These are phyloP conservation scores for Thraustochytrium striatum DNA, from an alignment of 352 stramenopile genomes.

Conservation along the genomic window DNA sequence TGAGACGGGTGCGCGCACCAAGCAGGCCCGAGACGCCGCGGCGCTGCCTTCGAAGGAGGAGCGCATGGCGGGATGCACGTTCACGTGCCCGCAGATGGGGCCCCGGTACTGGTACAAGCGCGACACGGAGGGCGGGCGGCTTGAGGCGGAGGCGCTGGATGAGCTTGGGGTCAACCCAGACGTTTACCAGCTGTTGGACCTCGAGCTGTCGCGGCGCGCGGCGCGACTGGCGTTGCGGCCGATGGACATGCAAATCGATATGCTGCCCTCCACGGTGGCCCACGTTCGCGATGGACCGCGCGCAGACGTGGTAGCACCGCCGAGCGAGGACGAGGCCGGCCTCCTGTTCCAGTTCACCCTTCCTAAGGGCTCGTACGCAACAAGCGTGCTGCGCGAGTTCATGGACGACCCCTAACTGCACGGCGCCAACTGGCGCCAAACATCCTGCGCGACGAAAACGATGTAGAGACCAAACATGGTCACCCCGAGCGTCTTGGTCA, in stretches of 20 bases:
- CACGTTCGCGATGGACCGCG: background rate
- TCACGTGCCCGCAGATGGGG: conserved; percentile 25
- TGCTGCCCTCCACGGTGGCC: background rate
- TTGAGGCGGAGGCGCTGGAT: background rate
- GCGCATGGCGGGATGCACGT: background rate
- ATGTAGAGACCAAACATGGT: conserved; percentile 57
- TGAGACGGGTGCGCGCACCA: background rate
- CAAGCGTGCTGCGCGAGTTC: conserved; percentile 15
- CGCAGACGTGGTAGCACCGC: background rate
- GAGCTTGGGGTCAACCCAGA: background rate
- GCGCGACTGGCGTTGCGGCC: background rate
- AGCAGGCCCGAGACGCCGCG: background rate
- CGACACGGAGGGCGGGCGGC: background rate
- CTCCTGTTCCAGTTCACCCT: conserved; percentile 7
- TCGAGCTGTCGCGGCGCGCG: background rate
- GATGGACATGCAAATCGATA: background rate
- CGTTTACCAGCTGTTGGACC: background rate
- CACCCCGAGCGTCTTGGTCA: conserved; percentile 49
- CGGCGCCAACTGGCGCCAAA: background rate
- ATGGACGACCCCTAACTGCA: background rate
- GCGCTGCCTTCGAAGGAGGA: background rate
- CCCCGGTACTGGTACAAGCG: background rate
- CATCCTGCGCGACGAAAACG: conserved; percentile 51
- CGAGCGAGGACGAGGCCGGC: background rate
- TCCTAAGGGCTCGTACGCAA: conserved; percentile 11